Evolutionary conservation across 2,329 filamentous ascomycete species (phyloP).

Genomic region (Phialocephala subalpina): DNA sequence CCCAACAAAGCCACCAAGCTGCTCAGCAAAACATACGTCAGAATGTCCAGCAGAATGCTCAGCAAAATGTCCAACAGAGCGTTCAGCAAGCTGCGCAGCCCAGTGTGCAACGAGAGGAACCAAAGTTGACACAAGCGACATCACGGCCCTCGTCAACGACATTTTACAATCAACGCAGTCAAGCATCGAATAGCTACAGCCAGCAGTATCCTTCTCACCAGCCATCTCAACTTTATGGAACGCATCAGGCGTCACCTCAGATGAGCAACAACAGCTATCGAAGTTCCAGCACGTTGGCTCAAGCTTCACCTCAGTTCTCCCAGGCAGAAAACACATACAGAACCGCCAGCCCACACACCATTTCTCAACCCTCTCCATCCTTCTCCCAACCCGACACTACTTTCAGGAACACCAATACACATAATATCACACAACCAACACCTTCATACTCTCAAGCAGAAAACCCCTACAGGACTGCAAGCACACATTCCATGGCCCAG

Average conservation of each 20-base stretch:
- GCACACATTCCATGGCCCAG: slow-evolving; percentile 38
- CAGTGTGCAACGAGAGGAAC: slow-evolving; percentile 37
- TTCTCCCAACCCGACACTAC: slow-evolving; percentile 39
- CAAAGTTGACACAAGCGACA: slow-evolving; percentile 35
- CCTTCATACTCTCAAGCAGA: slow-evolving; percentile 37
- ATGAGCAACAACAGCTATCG: slow-evolving; percentile 40
- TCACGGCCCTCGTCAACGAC: slow-evolving; percentile 36
- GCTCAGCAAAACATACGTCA: slow-evolving; percentile 39
- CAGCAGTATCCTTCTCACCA: slow-evolving; percentile 44
- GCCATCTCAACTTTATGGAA: slow-evolving; percentile 40
- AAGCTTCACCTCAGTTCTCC: slow-evolving; percentile 42
- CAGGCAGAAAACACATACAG: slow-evolving; percentile 41
- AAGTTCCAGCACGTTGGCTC: slow-evolving; percentile 35
- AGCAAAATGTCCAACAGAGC: slow-evolving; percentile 35
- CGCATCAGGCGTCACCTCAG: slow-evolving; percentile 42
- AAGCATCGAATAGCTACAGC: slow-evolving; percentile 33
- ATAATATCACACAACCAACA: slow-evolving; percentile 37
- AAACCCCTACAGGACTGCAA: slow-evolving; percentile 34
- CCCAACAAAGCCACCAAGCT: slow-evolving; percentile 31
- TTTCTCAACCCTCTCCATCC: slow-evolving; percentile 40
- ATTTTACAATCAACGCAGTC: slow-evolving; percentile 39
- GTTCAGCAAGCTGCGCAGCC: slow-evolving; percentile 33
- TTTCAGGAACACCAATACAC: slow-evolving; percentile 33
- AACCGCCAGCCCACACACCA: slow-evolving; percentile 41
- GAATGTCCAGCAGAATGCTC: slow-evolving; percentile 18